Conservation (phyloP, 768 basidiomycete species). For the Trametes coccinea region DNA sequence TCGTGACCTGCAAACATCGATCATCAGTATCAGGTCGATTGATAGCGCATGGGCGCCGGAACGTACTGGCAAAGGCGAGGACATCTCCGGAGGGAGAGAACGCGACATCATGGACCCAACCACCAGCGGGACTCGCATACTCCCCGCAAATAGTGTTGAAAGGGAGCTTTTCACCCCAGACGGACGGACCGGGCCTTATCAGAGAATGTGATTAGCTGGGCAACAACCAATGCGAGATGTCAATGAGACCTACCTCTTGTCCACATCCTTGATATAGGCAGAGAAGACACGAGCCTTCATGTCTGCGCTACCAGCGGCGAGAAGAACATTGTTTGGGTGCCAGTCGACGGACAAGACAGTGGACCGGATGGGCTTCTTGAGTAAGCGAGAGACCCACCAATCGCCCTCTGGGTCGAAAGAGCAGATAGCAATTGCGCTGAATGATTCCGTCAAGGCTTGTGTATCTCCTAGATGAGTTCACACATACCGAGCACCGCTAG, state of each 20-base stretch:
- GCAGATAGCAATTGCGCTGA: slow-evolving; percentile 92
- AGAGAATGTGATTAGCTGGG: background rate
- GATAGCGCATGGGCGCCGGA: background rate
- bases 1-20: slow-evolving; percentile 75
- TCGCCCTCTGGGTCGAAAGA: slow-evolving; percentile 97
- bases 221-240: background rate
- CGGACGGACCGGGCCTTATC: slow-evolving; percentile 75
- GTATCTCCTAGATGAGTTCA: background rate
- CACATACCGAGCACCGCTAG: slow-evolving; percentile 86
- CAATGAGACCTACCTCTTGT: slow-evolving; percentile 67
- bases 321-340: slow-evolving; percentile 98
- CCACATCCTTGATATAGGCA: slow-evolving; percentile 97
- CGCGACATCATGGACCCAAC: slow-evolving; percentile 95
- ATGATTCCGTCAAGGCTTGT: background rate
- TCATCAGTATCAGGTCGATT: background rate
- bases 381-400: slow-evolving; percentile 97
- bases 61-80: slow-evolving; percentile 90
- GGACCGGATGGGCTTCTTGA: slow-evolving; percentile 97
- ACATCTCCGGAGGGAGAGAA: slow-evolving; percentile 97
- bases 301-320: slow-evolving; percentile 96
- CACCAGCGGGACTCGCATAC: slow-evolving; percentile 83
- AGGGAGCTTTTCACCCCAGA: slow-evolving; percentile 98
- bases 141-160: slow-evolving; percentile 98
- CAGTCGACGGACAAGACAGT: slow-evolving; percentile 95
- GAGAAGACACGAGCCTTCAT: slow-evolving; percentile 98